Evolutionary conservation across 176 grass and related monocot genomes (phyloP).

Genomic region (Rhynchospora tenuis): DNA sequence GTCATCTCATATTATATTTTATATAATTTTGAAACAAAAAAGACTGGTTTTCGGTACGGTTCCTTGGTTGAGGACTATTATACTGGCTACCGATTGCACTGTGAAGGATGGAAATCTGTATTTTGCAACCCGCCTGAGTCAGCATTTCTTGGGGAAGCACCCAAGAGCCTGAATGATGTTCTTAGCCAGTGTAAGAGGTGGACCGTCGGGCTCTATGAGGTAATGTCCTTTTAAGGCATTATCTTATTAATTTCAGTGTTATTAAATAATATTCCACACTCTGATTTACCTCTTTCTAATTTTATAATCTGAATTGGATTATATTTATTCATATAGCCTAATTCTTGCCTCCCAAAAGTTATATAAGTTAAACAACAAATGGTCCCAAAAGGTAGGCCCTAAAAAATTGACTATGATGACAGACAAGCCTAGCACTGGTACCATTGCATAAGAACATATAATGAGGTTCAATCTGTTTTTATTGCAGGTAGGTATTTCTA

Average conservation of each 20-base stretch:
- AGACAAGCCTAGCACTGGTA: neutral
- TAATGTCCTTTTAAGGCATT: neutral
- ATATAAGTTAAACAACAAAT: neutral
- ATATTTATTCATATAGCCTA: neutral
- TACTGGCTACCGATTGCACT: constrained; percentile 35
- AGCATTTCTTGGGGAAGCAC: constrained; percentile 33
- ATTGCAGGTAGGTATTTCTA: constrained; percentile 32
- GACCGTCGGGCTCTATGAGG: constrained; percentile 24
- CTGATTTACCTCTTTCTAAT: neutral
- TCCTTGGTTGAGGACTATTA: constrained; percentile 38
- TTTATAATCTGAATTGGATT: neutral
- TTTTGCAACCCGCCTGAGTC: constrained; percentile 23
- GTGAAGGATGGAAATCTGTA: constrained; percentile 37
- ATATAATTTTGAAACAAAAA: neutral
- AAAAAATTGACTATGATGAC: neutral
- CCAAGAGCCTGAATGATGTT: constrained; percentile 32
- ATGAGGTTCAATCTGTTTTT: neutral
- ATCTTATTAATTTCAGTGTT: neutral
- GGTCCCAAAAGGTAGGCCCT: neutral
- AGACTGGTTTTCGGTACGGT: constrained; percentile 41
- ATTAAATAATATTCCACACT: neutral
- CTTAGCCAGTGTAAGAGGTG: constrained; percentile 40
- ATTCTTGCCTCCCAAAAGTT: neutral
- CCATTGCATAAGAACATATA: neutral
- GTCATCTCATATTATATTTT: neutral